Evolutionary conservation across 306 rosid species (phyloP).

Genomic region (Vicia sativa): DNA sequence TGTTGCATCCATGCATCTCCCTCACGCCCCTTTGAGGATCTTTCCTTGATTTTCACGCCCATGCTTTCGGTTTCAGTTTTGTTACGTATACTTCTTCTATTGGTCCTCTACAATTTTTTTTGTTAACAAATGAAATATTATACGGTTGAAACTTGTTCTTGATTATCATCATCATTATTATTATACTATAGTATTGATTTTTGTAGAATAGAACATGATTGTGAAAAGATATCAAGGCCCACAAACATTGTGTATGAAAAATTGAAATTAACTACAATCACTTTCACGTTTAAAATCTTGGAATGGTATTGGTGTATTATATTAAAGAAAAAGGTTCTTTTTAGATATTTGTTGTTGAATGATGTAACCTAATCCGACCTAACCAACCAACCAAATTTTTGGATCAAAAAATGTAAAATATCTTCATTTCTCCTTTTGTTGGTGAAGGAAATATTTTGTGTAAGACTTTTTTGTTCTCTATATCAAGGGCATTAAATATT

Average conservation of each 20-base stretch:
- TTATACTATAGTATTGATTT: neutral
- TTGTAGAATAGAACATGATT: conserved; percentile 2
- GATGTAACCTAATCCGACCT: conserved; percentile 33
- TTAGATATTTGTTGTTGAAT: conserved; percentile 35
- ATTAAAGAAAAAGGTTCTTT: conserved; percentile 13
- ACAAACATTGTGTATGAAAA: neutral
- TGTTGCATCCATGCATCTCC: conserved; percentile 26
- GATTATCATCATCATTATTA: neutral
- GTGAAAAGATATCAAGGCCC: conserved; percentile 5
- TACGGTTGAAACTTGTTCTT: neutral
- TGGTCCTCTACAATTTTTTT: neutral
- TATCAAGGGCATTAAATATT: too few relatives aligned
- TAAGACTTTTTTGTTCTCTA: neutral
- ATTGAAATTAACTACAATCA: neutral
- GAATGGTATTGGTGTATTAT: neutral
- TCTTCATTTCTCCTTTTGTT: conserved; percentile 25
- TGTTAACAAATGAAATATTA: neutral
- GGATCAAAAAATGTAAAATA: conserved; percentile 38
- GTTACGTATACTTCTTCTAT: conserved; percentile 26
- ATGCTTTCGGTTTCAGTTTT: neutral
- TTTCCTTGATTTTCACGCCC: conserved; percentile 26
- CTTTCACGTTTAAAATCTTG: conserved; percentile 29
- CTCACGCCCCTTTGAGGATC: conserved; percentile 1
- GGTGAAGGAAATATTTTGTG: conserved; percentile 12
- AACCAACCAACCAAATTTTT: conserved; percentile 38